phyloP scores from a whole-genome alignment of 2,329 filamentous ascomycete species.

The Fusarium sp. region DNA sequence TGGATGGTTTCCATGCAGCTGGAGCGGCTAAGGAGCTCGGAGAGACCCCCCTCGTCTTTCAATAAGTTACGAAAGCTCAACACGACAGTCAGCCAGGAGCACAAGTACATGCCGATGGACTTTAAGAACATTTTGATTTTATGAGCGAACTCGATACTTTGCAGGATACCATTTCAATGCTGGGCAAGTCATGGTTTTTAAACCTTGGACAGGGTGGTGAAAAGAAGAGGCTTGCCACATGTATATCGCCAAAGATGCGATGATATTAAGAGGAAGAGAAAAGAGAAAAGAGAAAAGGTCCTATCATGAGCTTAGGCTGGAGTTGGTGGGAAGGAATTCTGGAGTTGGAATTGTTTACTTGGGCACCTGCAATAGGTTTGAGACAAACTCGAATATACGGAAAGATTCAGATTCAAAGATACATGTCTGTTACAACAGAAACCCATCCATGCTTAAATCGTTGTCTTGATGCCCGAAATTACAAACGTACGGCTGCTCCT shows the following conservation, averaged over 20 bases:
- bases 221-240: background rate
- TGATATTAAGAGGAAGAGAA: constrained; percentile 9
- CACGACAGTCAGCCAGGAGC: background rate
- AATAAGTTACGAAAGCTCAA: constrained; percentile 5
- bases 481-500: constrained; percentile 20
- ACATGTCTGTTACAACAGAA: constrained; percentile 18
- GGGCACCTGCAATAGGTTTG: constrained; percentile 28
- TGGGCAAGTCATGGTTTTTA: background rate
- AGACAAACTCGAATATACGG: constrained; percentile 29
- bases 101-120: background rate
- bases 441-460: constrained; percentile 32
- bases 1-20: constrained; percentile 81
- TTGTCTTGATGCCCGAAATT: constrained; percentile 22
- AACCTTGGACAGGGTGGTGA: background rate
- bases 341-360: constrained; percentile 38
- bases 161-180: constrained; percentile 13
- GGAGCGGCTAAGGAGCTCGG: constrained; percentile 50
- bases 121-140: constrained; percentile 23
- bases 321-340: constrained; percentile 37
- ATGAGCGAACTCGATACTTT: constrained; percentile 34
- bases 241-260: constrained; percentile 7
- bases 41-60: constrained; percentile 46
- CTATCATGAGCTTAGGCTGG: constrained; percentile 42
- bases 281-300: constrained; percentile 15
- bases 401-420: constrained; percentile 27